Base-by-base conservation (phyloP, 257 asterid species). In the Anisodus acutangulus region DNA sequence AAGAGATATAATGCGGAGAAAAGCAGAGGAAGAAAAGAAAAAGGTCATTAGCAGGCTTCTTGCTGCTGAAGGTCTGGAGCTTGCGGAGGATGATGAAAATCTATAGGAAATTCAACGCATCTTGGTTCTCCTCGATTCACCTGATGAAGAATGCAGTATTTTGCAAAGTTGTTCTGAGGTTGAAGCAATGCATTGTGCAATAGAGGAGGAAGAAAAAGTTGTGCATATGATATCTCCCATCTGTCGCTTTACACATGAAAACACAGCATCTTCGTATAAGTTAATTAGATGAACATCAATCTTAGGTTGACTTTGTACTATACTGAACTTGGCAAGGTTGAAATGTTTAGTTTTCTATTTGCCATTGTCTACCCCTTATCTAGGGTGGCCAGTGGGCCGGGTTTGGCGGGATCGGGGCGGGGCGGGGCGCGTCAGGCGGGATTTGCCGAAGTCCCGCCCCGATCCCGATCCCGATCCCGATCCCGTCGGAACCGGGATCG, bases 61-160 rank as follows among this genome's bases (percentile, higher is more conserved):
- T 41, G 98, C 95, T 84, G 97, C 95, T 53, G 99, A 97, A 91
- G 99, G 98, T 80, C 97, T 95, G 63, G 98, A 97, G 89, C 98
- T 95, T 45, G 98, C 84, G 17, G 88, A 87, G 3, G 98, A 95
- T 78, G 94, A 89, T 79, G 87, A 88, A 67, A 84, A 90, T 37
- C 43, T 63, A 76, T 91, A 87, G 87, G 76, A 53, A 35, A 31
- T 85, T 9, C 8, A 9, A 31, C 54, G 19, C 3, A 2, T 51
- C 49, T 69, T 72, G 86, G 62, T 35, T 83, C 22, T 8, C 64
- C 82, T 83, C 80, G 41, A 17, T 22, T 9, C 68, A 8, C 49
- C 39, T 64, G 12, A 19, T 84, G 19, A 22, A 79, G 64, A 71
- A 79, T 59, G 35, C 15, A 22, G 49, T 51, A 19, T 12, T 47